Conservation (phyloP, 176 grass and related monocot species). For the Thalia dealbata region DNA sequence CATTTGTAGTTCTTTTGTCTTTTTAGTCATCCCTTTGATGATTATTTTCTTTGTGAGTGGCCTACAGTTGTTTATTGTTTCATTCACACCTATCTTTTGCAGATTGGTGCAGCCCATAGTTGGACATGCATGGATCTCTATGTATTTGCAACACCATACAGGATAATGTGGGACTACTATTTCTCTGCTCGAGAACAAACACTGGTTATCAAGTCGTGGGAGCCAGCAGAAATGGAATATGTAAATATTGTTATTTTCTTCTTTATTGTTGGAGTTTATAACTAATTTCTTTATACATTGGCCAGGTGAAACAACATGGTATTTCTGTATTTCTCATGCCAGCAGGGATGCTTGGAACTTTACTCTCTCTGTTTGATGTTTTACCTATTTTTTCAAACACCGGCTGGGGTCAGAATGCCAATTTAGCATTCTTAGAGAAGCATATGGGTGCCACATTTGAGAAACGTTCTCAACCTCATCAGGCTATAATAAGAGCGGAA, state of each 20-base stretch:
- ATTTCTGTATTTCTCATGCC: slow-evolving; percentile 91
- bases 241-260: slow-evolving; percentile 21
- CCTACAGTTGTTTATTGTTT: background rate
- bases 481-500: slow-evolving; percentile 47
- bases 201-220: slow-evolving; percentile 76
- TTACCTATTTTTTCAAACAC: slow-evolving; percentile 89
- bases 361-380: slow-evolving; percentile 80
- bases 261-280: slow-evolving; percentile 13
- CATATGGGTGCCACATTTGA: slow-evolving; percentile 87
- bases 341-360: slow-evolving; percentile 83
- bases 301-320: slow-evolving; percentile 92
- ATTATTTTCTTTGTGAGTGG: background rate
- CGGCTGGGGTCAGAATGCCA: slow-evolving; percentile 82
- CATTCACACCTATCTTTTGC: background rate
- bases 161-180: slow-evolving; percentile 93
- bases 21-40: background rate
- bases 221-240: slow-evolving; percentile 78
- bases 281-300: slow-evolving; percentile 17
- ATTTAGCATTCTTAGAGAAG: slow-evolving; percentile 79
- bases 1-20: background rate
- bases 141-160: slow-evolving; percentile 87
- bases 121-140: slow-evolving; percentile 99
- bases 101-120: slow-evolving; percentile 71
- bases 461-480: slow-evolving; percentile 52
- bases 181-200: slow-evolving; percentile 49